These are phyloP conservation scores for Euphorbia tirucalli DNA, from an alignment of 345 rosid species.

Conservation along the genomic window DNA sequence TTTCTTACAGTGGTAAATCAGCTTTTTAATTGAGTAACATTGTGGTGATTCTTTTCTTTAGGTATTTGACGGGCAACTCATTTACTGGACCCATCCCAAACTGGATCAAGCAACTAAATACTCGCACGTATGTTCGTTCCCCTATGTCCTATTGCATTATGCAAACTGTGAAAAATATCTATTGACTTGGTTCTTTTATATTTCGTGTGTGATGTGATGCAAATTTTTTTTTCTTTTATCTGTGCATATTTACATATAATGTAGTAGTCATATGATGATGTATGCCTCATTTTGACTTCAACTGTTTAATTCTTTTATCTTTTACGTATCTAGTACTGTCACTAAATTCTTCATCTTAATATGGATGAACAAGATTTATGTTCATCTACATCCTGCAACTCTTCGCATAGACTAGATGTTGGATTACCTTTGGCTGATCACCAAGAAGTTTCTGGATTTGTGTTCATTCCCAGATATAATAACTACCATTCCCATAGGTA, in stretches of 20 bases:
- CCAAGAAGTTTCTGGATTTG: background rate
- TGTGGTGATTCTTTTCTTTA: background rate
- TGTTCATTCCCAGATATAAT: background rate
- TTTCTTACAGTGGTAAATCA: background rate
- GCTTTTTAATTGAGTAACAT: background rate
- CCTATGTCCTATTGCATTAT: background rate
- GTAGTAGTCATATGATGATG: too few relatives aligned
- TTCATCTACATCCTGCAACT: too few relatives aligned
- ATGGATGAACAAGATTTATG: background rate
- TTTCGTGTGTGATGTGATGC: background rate
- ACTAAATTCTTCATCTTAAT: background rate
- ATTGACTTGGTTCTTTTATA: background rate
- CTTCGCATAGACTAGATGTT: background rate
- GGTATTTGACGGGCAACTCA: slow-evolving; percentile 16
- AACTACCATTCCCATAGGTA: background rate
- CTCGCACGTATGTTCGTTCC: slow-evolving; percentile 8
- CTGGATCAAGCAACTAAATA: background rate
- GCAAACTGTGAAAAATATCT: background rate
- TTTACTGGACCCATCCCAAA: slow-evolving; percentile 11
- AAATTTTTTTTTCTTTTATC: background rate
- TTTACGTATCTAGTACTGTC: too few relatives aligned
- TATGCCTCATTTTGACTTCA: background rate
- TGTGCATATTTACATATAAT: background rate
- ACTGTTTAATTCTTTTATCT: too few relatives aligned
- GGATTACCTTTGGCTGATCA: background rate